phyloP scores from a whole-genome alignment of 345 rosid genomes.

The Turritis glabra region DNA sequence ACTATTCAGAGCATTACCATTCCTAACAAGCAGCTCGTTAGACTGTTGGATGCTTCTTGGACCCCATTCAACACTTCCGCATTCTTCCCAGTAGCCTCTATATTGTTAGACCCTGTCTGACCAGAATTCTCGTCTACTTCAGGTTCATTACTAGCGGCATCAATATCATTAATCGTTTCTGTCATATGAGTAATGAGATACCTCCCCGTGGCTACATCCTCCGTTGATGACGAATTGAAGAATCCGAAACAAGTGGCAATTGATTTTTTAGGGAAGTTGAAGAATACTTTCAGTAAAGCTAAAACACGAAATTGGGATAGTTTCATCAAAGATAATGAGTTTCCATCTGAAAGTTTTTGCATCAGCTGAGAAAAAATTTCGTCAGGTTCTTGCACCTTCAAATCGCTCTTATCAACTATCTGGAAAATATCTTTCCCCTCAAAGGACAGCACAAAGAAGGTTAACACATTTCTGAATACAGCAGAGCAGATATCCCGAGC shows the following conservation, averaged over 20 bases:
- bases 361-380: slow-evolving; percentile 58
- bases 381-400: slow-evolving; percentile 55
- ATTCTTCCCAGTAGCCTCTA: slow-evolving; percentile 38
- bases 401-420: slow-evolving; percentile 55
- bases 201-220: slow-evolving; percentile 58
- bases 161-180: slow-evolving; percentile 46
- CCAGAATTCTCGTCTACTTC: slow-evolving; percentile 42
- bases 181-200: slow-evolving; percentile 64
- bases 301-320: slow-evolving; percentile 60
- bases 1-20: slow-evolving; percentile 55
- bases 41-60: slow-evolving; percentile 41
- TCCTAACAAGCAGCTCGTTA: slow-evolving; percentile 63
- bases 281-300: slow-evolving; percentile 63
- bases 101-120: slow-evolving; percentile 40
- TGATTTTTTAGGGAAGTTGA: slow-evolving; percentile 62
- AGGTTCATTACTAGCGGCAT: slow-evolving; percentile 42
- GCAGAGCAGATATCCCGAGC: slow-evolving; percentile 60
- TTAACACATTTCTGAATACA: slow-evolving; percentile 70
- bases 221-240: slow-evolving; percentile 50
- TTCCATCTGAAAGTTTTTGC: slow-evolving; percentile 58
- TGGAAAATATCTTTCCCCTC: slow-evolving; percentile 54
- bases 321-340: slow-evolving; percentile 54
- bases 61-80: slow-evolving; percentile 36
- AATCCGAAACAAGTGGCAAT: slow-evolving; percentile 81
- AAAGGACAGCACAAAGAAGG: slow-evolving; percentile 63